Evolutionary conservation across 768 basidiomycete species (phyloP), one percentile per base, ranked within the genome.

Genomic region (Collybia sordida): DNA sequence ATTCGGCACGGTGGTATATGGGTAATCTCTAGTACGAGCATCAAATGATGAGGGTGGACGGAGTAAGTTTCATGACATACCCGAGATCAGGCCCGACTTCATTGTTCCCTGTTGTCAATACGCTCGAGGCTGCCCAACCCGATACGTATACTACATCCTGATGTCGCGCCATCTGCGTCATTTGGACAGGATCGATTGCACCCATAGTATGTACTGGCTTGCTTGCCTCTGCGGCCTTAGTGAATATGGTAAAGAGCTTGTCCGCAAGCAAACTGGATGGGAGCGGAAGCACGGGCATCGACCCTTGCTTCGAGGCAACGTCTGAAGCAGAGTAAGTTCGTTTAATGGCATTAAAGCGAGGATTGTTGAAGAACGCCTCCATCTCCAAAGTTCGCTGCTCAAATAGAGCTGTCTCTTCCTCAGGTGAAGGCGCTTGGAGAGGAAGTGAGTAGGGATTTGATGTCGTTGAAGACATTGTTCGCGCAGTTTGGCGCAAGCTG

Each of bases 1-100:
- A 64, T 97, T 96, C 19, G 95, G 94, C 14, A 98, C 93, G 1
- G 93, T 96, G 8, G 93, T 94, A 67, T 97, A 97, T 1, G 94
- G 93, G 64, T 97, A 96, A 67, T 98, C 95, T 28, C 87, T 93
- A 52, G 3, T 41, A 19, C 38, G 9, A 19, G 38, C 31, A 45
- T 25, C 37, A 36, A 53, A 18, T 44, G 18, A 15, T 8, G 15
- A 38, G 23, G 38, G 18, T 12, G 19, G 45, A 25, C 35, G 24
- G 22, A 18, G 54, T 70, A 45, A 57, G 7, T 7, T 31, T 25
- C 2, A 22, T 24, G 27, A 82, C 86, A 75, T 74, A 76, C 92
- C 89, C 92, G 57, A 94, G 78, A 69, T 97, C 93, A 18, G 92
- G 93, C 14, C 93, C 93, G 50, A 94, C 89, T 69, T 95, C 91